Evolutionary conservation across 192 early-diverging fungal species (phyloP).

Genomic region (Umbelopsis sp.): DNA sequence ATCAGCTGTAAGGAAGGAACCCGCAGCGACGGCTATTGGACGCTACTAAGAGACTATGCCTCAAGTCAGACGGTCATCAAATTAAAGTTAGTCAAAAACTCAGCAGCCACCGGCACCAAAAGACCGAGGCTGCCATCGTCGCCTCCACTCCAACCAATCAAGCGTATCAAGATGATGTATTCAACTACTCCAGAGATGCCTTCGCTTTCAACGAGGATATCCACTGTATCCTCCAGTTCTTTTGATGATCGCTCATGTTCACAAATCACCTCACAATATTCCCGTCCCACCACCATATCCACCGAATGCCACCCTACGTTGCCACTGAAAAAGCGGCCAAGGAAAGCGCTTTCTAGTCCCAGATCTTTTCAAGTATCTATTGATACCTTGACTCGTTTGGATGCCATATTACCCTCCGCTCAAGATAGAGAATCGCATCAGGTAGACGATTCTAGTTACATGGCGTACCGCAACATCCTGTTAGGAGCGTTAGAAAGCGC

Average conservation of each 20-base stretch:
- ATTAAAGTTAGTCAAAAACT: slow-evolving; percentile 22
- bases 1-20: slow-evolving; percentile 1
- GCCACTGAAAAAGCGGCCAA: slow-evolving; percentile 17
- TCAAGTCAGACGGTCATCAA: slow-evolving; percentile 22
- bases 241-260: slow-evolving; percentile 4
- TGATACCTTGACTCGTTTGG: slow-evolving; percentile 11
- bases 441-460: slow-evolving; percentile 7
- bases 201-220: slow-evolving; percentile 9
- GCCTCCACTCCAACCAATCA: slow-evolving; percentile 17
- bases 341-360: not conserved
- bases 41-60: slow-evolving; percentile 14
- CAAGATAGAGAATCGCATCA: slow-evolving; percentile 20
- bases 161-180: slow-evolving; percentile 22
- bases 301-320: slow-evolving; percentile 5
- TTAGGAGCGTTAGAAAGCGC: slow-evolving; percentile 1
- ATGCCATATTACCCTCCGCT: slow-evolving; percentile 14
- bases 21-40: slow-evolving; percentile 11
- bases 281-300: slow-evolving; percentile 11
- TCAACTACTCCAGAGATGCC: slow-evolving; percentile 1
- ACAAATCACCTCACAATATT: slow-evolving; percentile 6
- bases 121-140: slow-evolving; percentile 11
- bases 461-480: slow-evolving; percentile 6
- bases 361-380: not conserved
- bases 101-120: slow-evolving; percentile 18
- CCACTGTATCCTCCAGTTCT: slow-evolving; percentile 5